Evolutionary conservation across 2,329 filamentous ascomycete species (phyloP), one percentile per base, ranked within the genome.

Genomic region (Didymellaceae sp.): DNA sequence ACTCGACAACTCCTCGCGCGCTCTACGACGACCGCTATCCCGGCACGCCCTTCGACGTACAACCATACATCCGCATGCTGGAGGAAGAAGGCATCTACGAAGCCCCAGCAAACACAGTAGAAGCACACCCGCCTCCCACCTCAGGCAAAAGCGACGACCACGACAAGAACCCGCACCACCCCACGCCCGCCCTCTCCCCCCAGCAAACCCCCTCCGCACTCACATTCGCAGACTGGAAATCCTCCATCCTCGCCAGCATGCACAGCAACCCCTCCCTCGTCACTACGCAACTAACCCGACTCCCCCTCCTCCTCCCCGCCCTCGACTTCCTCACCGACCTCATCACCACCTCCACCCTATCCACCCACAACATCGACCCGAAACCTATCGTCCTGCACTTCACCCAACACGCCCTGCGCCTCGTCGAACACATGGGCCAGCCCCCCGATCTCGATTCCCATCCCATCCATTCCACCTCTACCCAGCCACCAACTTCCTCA

Each of bases 281-380:
- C 1, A 54, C 66, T 11, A 54, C 61, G 24, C 62, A 67, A 20
- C 58, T 75, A 25, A 70, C 63, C 7, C 68, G 62, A 39, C 65
- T 75, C 13, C 72, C 73, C 34, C 57, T 75, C 24, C 63, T 69
- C 18, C 55, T 75, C n/a, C 54, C 63, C 5, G 69, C 63, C 20
- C 68, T 75, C 45, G 73, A 75, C 31, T 66, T 72, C 45, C 59
- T 75, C 37, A 75, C 70, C 33, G 68, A 61, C n/a, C 59, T 75
- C n/a, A 61, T 75, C 42, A 56, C 63, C 32, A 55, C 64, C 18
- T 35, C 41, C 20, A 64, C 60, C 2, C 62, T 71, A 22, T 52
- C 60, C 30, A 31, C 38, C 1, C 45, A 61, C 16, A 40, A 51
- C n/a, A 65, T 73, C 46, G 65, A 74, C 14, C 52, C 69, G 8